These are phyloP conservation scores for Sordariomycetes sp. DNA, from an alignment of 2,329 filamentous ascomycete species.

Conservation along the genomic window DNA sequence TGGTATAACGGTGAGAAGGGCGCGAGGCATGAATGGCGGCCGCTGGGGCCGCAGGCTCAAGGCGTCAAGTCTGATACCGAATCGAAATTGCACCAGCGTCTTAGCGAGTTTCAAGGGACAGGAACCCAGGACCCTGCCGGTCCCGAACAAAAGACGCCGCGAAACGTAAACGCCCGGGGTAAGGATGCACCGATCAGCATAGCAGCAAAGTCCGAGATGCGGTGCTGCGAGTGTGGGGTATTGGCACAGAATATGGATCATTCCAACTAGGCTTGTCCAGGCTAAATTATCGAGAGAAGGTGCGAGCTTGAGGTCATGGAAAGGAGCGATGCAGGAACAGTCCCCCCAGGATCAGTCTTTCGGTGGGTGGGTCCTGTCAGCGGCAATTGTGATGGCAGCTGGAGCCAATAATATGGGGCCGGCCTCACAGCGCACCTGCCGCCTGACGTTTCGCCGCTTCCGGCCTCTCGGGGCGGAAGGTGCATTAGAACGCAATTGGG, in stretches of 20 bases:
- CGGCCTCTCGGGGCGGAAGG: not conserved
- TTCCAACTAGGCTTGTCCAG: not conserved
- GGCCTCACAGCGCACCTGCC: not conserved
- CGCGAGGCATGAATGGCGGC: not conserved
- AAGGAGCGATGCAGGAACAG: not conserved
- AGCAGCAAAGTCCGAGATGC: not conserved
- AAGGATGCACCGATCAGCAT: conserved; percentile 1
- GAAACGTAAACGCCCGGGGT: not conserved
- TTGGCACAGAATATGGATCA: not conserved
- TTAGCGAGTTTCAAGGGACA: conserved; percentile 44
- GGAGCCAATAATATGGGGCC: not conserved
- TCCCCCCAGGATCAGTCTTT: not conserved
- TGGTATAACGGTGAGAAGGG: not conserved
- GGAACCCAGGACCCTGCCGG: conserved; percentile 10
- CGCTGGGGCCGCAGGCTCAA: not conserved
- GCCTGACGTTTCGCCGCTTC: not conserved
- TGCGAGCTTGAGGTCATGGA: not conserved
- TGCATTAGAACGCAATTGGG: not conserved
- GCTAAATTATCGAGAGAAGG: not conserved
- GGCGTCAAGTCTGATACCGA: conserved; percentile 27
- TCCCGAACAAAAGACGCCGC: not conserved
- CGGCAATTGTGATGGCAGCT: not conserved
- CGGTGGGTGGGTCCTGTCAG: not conserved
- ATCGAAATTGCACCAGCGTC: conserved; percentile 34
- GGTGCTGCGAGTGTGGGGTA: not conserved